A percentile compares a stretch with the other conserved stretches of the same genome.
phyloP scores from a whole-genome alignment of 2,329 filamentous ascomycete species.

The Neonectria neomacrospora region DNA sequence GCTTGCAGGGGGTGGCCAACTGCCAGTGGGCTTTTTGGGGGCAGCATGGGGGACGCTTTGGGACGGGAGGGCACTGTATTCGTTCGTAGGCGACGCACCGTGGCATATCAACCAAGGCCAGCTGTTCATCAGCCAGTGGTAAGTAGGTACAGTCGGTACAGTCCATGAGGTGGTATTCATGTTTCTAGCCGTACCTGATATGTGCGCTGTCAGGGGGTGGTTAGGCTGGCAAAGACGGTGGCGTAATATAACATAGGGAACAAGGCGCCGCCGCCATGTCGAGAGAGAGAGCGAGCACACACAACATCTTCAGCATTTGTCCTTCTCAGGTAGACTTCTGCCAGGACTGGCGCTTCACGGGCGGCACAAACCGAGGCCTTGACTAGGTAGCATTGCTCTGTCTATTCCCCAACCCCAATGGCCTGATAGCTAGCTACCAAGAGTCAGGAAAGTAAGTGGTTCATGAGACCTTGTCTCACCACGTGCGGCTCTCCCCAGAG shows the following conservation, averaged over 20 bases:
- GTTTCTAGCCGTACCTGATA: too few relatives aligned
- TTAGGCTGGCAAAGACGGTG: neutral
- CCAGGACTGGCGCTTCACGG: neutral
- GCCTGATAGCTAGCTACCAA: neutral
- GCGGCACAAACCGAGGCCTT: neutral
- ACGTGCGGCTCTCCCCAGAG: slow-evolving; percentile 19
- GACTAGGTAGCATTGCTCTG: neutral
- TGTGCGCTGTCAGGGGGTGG: too few relatives aligned
- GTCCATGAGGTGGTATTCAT: neutral
- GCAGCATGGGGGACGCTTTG: neutral
- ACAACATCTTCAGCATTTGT: neutral
- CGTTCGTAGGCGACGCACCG: slow-evolving; percentile 1
- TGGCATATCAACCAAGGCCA: neutral
- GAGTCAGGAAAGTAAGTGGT: neutral
- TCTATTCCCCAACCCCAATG: neutral
- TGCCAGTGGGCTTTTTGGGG: slow-evolving; percentile 16
- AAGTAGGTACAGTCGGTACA: neutral
- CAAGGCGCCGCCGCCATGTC: neutral
- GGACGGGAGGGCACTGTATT: neutral
- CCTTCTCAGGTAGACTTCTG: neutral
- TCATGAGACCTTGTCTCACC: slow-evolving; percentile 21
- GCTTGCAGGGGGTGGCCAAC: slow-evolving; percentile 38
- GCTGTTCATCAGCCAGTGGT: neutral
- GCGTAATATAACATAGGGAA: neutral
- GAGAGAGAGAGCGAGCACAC: neutral